Evolutionary conservation across 306 rosid species (phyloP).

Genomic region (Leucaena leucocephala): DNA sequence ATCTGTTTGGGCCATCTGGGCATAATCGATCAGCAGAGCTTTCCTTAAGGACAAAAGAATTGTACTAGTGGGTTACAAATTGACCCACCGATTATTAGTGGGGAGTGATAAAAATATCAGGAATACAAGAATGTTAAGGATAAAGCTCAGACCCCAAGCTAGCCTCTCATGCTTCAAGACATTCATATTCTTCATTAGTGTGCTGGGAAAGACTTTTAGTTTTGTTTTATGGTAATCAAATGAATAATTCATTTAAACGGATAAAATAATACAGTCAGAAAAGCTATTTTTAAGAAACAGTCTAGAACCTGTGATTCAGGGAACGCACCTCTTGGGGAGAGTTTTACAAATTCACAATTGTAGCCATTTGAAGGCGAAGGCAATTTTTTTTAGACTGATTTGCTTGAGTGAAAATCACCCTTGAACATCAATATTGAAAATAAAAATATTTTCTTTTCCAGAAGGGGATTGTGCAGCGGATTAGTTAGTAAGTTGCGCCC

Average conservation of each 20-base stretch:
- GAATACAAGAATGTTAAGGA: neutral
- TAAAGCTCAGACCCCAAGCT: neutral
- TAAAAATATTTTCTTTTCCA: neutral
- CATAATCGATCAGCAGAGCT: constrained; percentile 2
- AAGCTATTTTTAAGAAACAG: neutral
- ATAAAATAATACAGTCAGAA: neutral
- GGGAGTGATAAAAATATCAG: neutral
- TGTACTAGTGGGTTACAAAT: neutral
- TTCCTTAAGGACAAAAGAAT: constrained; percentile 24
- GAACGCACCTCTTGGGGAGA: neutral
- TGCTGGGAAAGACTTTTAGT: neutral
- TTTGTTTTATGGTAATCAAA: too few species aligned
- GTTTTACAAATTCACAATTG: neutral
- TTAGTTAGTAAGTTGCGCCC: constrained; percentile 6
- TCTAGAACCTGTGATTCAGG: neutral
- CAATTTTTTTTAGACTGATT: too few species aligned
- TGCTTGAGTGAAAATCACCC: too few species aligned
- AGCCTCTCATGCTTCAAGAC: neutral
- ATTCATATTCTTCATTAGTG: neutral
- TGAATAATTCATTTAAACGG: too few species aligned
- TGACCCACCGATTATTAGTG: neutral
- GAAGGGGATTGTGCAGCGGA: constrained; percentile 6
- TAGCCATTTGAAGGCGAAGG: neutral
- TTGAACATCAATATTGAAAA: too few species aligned
- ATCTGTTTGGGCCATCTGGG: neutral